Evolutionary conservation across 208 protist genomes (phyloP), one percentile per base, ranked within the genome.

Genomic region (Trypanosoma vivax): DNA sequence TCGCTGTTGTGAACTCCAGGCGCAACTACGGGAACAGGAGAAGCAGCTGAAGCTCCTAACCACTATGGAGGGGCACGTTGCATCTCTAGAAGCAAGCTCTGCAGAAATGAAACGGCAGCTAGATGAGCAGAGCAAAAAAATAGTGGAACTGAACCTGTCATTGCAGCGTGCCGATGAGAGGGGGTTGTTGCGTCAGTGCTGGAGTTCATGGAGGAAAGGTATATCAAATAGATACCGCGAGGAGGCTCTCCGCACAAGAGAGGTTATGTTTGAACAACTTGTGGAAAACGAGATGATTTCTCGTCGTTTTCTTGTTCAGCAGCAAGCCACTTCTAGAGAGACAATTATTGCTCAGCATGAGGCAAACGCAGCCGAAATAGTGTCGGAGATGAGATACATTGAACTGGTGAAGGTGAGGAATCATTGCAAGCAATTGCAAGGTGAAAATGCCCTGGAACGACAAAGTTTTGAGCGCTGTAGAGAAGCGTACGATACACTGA

Each of bases 51-150:
- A 29, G 24, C 43, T 70, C 9, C 33, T 81, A 6, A 40, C 64
- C 2, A 64, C 74, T 7, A 50, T 81, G 33, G 65, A 60, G 28
- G 69, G 70, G 34, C 49, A 53, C 2, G 64, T 71, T 7, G 29
- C 70, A 49, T 39, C 35, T 14, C 21, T 76, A 13, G 54, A 73
- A 46, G 52, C 63, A 10, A 31, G 52, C n/a, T n/a, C n/a, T n/a
- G n/a, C n/a, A n/a, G n/a, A n/a, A n/a, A n/a, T n/a, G n/a, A n/a
- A n/a, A n/a, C n/a, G n/a, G n/a, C n/a, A n/a, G n/a, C n/a, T n/a
- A n/a, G n/a, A n/a, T n/a, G n/a, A n/a, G n/a, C n/a, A n/a, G n/a
- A n/a, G n/a, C n/a, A n/a, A n/a, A n/a, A n/a, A n/a, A n/a, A n/a
- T n/a, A n/a, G n/a, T n/a, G n/a, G n/a, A n/a, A n/a, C n/a, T n/a